Percentiles rank a stretch among this genome's conserved stretches.
phyloP scores from a whole-genome alignment of 2,329 filamentous ascomycete species.

The Trichocomaceae sp. region DNA sequence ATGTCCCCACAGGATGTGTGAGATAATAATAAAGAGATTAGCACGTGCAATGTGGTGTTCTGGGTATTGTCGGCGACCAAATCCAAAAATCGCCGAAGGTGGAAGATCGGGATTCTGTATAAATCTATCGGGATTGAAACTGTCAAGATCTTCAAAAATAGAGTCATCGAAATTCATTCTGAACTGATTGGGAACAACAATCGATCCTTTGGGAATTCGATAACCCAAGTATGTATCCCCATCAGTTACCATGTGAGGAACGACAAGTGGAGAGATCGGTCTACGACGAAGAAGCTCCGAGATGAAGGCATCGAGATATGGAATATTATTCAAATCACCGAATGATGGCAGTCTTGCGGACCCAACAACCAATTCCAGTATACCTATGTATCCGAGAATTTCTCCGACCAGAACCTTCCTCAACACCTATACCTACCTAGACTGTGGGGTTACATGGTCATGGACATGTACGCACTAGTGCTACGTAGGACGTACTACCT shows the following conservation, averaged over 20 bases:
- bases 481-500: too few species aligned
- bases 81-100: slow-evolving; percentile 51
- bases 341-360: slow-evolving; percentile 24
- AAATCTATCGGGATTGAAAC: slow-evolving; percentile 33
- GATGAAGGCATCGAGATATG: slow-evolving; percentile 26
- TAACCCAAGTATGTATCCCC: slow-evolving; percentile 44
- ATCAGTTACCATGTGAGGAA: slow-evolving; percentile 40
- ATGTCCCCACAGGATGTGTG: slow-evolving; percentile 45
- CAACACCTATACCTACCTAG: too few species aligned
- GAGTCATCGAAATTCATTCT: slow-evolving; percentile 36
- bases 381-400: too few species aligned
- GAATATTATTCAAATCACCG: slow-evolving; percentile 22
- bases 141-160: slow-evolving; percentile 31
- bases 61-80: slow-evolving; percentile 48
- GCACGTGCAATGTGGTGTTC: slow-evolving; percentile 24
- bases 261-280: slow-evolving; percentile 36
- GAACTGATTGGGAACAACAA: slow-evolving; percentile 38
- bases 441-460: too few species aligned
- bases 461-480: too few species aligned
- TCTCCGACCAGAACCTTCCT: too few species aligned
- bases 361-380: slow-evolving; percentile 25
- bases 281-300: slow-evolving; percentile 31
- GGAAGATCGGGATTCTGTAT: slow-evolving; percentile 41
- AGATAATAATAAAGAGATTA: slow-evolving; percentile 49
- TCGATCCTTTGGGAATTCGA: slow-evolving; percentile 42